Evolutionary conservation across 2,329 filamentous ascomycete species (phyloP).

Genomic region (Pseudopyrenochaeta lycopersici): DNA sequence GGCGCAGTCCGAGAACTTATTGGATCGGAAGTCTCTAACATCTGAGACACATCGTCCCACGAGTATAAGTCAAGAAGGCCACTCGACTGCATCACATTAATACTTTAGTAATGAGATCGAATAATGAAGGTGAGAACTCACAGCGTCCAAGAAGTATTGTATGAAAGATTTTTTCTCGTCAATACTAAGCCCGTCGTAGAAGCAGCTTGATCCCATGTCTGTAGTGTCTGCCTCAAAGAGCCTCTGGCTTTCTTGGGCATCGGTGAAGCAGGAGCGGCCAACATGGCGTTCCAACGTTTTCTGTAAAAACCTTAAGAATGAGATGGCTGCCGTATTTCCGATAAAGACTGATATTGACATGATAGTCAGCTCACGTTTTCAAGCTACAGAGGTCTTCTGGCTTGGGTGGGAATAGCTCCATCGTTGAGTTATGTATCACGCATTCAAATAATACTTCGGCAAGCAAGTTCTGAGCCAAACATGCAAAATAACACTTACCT

Average conservation of each 20-base stretch:
- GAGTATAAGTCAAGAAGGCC: constrained; percentile 53
- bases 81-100: constrained; percentile 44
- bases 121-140: constrained; percentile 34
- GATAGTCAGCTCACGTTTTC: constrained; percentile 39
- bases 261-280: constrained; percentile 64
- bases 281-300: constrained; percentile 60
- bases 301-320: constrained; percentile 64
- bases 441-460: too few relatives aligned
- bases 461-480: too few relatives aligned
- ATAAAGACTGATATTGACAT: constrained; percentile 53
- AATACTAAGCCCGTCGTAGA: constrained; percentile 40
- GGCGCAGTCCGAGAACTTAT: neutral
- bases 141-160: constrained; percentile 46
- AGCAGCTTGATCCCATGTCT: constrained; percentile 30
- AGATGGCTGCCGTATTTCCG: constrained; percentile 62
- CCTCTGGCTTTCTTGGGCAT: constrained; percentile 59
- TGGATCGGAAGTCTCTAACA: neutral
- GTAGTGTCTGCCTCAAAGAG: constrained; percentile 61
- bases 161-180: constrained; percentile 43
- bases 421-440: too few relatives aligned
- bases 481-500: constrained; percentile 38
- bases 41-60: constrained; percentile 30
- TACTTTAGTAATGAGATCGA: constrained; percentile 23
- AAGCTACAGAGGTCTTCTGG: neutral
- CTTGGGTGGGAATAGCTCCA: too few relatives aligned